Percentiles rank a stretch among this genome's conserved stretches.
Evolutionary conservation across 2,329 filamentous ascomycete genomes (phyloP).

Genomic region (Aspergillus carbonarius): DNA sequence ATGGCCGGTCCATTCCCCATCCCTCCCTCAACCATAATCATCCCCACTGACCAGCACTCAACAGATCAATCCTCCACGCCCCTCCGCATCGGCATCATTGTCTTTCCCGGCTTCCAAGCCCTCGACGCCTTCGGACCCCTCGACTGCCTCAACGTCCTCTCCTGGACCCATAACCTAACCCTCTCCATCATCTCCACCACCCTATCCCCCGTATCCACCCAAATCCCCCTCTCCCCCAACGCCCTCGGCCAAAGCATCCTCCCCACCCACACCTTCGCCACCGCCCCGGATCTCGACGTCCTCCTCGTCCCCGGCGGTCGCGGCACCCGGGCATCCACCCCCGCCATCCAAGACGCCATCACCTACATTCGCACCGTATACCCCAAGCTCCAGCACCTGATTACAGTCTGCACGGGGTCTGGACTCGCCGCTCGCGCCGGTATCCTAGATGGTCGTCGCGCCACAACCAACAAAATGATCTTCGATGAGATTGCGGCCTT

Average conservation of each 20-base stretch:
- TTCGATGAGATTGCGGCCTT: conserved; percentile 52
- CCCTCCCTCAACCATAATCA: neutral
- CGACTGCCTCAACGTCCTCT: conserved; percentile 43
- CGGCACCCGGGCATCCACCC: conserved; percentile 42
- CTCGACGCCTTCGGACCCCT: conserved; percentile 49
- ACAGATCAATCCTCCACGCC: neutral
- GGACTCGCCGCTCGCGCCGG: conserved; percentile 60
- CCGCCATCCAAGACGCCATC: conserved; percentile 37
- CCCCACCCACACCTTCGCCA: conserved; percentile 57
- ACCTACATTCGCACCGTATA: conserved; percentile 50
- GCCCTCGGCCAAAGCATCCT: conserved; percentile 38
- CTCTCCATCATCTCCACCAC: conserved; percentile 34
- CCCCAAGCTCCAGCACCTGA: conserved; percentile 53
- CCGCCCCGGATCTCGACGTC: conserved; percentile 57
- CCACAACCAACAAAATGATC: conserved; percentile 66
- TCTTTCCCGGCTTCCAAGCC: conserved; percentile 46
- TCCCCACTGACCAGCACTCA: neutral
- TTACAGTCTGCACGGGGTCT: conserved; percentile 68
- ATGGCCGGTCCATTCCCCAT: neutral
- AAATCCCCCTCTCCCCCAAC: conserved; percentile 22
- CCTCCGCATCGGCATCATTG: conserved; percentile 16
- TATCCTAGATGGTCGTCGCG: conserved; percentile 58
- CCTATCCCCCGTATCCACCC: conserved; percentile 34
- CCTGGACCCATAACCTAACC: conserved; percentile 19
- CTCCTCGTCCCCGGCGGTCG: conserved; percentile 65